Evolutionary conservation across 768 basidiomycete species (phyloP), one percentile per base, ranked within the genome.

Genomic region (Pholiota microspora): DNA sequence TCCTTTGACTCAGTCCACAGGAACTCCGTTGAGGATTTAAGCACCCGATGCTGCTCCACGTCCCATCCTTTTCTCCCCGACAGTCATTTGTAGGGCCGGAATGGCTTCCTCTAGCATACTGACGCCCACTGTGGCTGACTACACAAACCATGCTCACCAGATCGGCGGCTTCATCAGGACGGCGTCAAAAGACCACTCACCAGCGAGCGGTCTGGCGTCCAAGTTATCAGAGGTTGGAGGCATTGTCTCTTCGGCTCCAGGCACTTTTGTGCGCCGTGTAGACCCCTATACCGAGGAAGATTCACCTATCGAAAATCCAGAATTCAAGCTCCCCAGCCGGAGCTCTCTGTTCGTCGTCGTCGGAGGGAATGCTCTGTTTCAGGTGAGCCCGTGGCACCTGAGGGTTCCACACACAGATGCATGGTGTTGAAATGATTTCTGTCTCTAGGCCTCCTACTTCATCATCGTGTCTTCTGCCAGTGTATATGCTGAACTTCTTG

Each of bases 391-490:
- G 15, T n/a, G n/a, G n/a, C n/a, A n/a, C 7, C 29, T 36, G 35
- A 12, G 7, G n/a, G 35, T 15, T 36, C 13, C n/a, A 23, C 8
- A 24, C n/a, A 12, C 29, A 12, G 24, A 25, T 2, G 18, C 13
- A 9, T 7, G 27, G 29, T 28, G n/a, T n/a, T n/a, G n/a, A n/a
- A 25, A 40, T 47, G 32, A 13, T 34, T 24, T 4, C 29, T 10
- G 15, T 18, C 2, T 13, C 45, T 29, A 88, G 87, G 63, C 84
- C 4, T 81, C 83, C 0, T 88, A 88, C 69, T 89, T 86, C 66
- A 79, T 87, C 53, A 74, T 86, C 36, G 82, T 89, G 3, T 84
- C 86, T 2, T 85, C 86, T 1, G 82, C 85, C 1, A 82, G 79
- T 61, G 72, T 74, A 49, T 88, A 89, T 62, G 81, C 84, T 0